Percentiles rank a stretch among this genome's conserved stretches.
Conservation (phyloP, 176 grass and related monocot genomes). For the Cenchrus fungigraminus region DNA sequence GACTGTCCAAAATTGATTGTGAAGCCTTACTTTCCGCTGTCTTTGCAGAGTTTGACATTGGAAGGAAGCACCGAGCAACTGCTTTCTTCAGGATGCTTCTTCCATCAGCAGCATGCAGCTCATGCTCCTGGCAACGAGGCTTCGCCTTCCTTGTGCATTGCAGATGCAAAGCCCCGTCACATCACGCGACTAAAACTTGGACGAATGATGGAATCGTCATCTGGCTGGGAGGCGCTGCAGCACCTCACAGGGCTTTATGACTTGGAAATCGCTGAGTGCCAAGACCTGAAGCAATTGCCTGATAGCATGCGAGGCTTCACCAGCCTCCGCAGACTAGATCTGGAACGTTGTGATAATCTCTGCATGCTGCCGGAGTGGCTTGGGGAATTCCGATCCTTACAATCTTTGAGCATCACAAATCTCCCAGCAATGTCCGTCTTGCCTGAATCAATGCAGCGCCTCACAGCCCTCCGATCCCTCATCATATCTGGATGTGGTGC, state of each 20-base stretch:
- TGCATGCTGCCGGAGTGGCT: not conserved
- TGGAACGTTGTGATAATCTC: not conserved
- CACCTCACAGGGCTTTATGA: not conserved
- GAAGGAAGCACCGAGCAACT: not conserved
- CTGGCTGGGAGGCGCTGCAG: not conserved
- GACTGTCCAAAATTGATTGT: not conserved
- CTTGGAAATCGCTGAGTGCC: not conserved
- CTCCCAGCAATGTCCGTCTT: not conserved
- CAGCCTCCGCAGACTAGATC: not conserved
- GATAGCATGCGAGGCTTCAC: not conserved
- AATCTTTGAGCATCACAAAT: rapidly evolving
- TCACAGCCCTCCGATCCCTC: not conserved
- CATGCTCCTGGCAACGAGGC: not conserved
- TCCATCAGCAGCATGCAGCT: not conserved
- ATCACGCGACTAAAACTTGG: too few species aligned
- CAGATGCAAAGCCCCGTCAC: too few species aligned
- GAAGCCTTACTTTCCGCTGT: not conserved
- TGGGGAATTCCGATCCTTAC: not conserved
- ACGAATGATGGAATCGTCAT: too few species aligned
- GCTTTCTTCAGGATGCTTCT: not conserved
- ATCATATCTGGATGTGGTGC: not conserved
- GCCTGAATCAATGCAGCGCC: not conserved
- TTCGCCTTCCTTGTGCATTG: too few species aligned
- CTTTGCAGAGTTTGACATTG: not conserved
- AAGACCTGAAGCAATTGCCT: not conserved